These are phyloP conservation scores for Vigna nakashimae DNA, from an alignment of 306 rosid species.

Conservation along the genomic window DNA sequence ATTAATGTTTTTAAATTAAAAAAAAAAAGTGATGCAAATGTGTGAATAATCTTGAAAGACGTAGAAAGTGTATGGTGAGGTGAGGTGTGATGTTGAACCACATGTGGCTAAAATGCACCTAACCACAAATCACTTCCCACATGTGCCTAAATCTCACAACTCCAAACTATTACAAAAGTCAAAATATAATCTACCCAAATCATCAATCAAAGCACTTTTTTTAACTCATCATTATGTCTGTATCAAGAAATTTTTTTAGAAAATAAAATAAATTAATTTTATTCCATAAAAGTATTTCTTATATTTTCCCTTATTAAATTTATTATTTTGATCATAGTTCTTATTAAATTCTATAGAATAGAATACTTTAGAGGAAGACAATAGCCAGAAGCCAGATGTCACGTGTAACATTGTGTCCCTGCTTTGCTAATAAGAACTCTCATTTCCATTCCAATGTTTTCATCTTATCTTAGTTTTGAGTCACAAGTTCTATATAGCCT, in stretches of 20 bases:
- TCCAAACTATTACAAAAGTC: not conserved
- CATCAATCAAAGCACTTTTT: too few species aligned
- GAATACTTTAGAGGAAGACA: too few species aligned
- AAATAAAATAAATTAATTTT: too few species aligned
- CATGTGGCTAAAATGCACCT: constrained; percentile 14
- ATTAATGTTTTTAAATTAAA: not conserved
- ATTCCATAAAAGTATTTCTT: too few species aligned
- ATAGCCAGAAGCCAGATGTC: not conserved
- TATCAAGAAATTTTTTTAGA: too few species aligned
- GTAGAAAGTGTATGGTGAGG: not conserved
- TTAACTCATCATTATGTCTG: too few species aligned
- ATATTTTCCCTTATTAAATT: too few species aligned
- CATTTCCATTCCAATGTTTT: not conserved
- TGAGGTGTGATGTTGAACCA: not conserved
- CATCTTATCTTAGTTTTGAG: constrained; percentile 15
- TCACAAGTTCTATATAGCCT: not conserved
- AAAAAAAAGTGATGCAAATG: not conserved
- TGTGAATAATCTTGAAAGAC: not conserved
- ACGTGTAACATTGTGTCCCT: not conserved
- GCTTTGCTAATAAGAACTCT: not conserved
- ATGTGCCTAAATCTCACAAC: not conserved
- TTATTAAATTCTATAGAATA: too few species aligned
- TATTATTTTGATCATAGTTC: too few species aligned
- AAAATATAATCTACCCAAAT: not conserved
- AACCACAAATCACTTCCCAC: not conserved